Base-by-base conservation (phyloP, 495 filamentous ascomycete genomes). In the Xylaria castorea region DNA sequence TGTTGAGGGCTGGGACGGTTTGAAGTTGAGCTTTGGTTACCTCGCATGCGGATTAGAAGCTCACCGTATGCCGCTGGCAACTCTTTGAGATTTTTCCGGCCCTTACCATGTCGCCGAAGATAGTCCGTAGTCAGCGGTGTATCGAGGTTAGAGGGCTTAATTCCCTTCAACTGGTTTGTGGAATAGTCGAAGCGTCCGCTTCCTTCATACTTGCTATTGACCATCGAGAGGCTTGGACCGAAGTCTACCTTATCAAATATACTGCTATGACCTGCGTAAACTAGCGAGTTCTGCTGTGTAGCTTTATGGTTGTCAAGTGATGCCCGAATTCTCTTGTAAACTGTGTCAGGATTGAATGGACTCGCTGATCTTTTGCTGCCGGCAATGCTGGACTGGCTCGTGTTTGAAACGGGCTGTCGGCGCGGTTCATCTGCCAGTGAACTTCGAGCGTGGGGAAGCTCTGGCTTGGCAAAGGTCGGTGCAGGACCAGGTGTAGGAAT, bases 161-260 rank as follows among this genome's bases (percentile, higher is more conserved):
- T 53, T 57, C 65, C 74, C 75, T 71, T 76, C 64, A 66, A 73
- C 55, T 44, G 70, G 22, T 67, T 77, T 9, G 78, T 71, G 18
- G 80, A 80, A 64, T 80, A 85, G 61, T 82, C 82, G 66, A 86
- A 88, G 5, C 76, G 80, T 18, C 87, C 87, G 60, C 79, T 81
- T 65, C 82, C 80, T 62, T 84, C 81, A 71, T 89, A 88, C 71
- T 88, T 89, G 64, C 84, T 82, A 70, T 83, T 84, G 0, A 85
- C 80, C 30, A 81, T 78, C 12, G 85, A 81, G 4, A 88, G 75
- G 6, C 83, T 77, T 12, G 83, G 82, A 20, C 86, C 83, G 70
- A 89, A 86, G 32, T 86, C 77, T 11, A 89, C 80, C 67, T 82
- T 85, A 20, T 84, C 81, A 68, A 87, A 89, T 18, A 84, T 73